phyloP scores from a whole-genome alignment of 345 rosid species.

The Stellera chamaejasme region DNA sequence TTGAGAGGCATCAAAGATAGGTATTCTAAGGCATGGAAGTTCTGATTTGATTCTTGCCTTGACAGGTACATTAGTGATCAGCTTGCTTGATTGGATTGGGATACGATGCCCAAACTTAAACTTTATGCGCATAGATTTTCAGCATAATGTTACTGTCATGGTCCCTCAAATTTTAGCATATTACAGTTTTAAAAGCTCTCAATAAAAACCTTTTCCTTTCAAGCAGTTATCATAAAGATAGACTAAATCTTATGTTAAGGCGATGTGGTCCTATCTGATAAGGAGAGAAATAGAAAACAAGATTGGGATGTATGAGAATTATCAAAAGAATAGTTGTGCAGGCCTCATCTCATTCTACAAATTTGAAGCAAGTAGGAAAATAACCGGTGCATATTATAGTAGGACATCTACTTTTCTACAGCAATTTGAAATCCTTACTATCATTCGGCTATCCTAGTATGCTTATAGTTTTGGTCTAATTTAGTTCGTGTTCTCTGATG shows the following conservation, averaged over 20 bases:
- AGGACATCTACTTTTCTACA: too few species aligned
- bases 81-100: constrained; percentile 6
- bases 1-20: too few species aligned
- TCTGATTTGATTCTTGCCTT: not conserved
- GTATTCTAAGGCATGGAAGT: too few species aligned
- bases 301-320: constrained; percentile 8
- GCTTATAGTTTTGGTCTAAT: too few species aligned
- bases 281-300: not conserved
- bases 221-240: constrained; percentile 7
- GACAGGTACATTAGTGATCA: not conserved
- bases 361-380: too few species aligned
- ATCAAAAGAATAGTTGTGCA: constrained; percentile 8
- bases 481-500: too few species aligned
- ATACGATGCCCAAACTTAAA: not conserved
- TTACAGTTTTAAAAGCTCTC: constrained; percentile 12
- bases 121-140: not conserved
- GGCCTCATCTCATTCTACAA: constrained; percentile 7
- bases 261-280: constrained; percentile 16
- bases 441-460: too few species aligned
- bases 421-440: too few species aligned
- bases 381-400: too few species aligned
- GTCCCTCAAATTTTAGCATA: constrained; percentile 6
- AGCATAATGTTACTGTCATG: not conserved
- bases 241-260: constrained; percentile 16
- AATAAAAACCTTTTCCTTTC: not conserved